These are phyloP conservation scores for Rhizophagus prolifer DNA, from an alignment of 192 early-diverging fungal species.

Conservation along the genomic window DNA sequence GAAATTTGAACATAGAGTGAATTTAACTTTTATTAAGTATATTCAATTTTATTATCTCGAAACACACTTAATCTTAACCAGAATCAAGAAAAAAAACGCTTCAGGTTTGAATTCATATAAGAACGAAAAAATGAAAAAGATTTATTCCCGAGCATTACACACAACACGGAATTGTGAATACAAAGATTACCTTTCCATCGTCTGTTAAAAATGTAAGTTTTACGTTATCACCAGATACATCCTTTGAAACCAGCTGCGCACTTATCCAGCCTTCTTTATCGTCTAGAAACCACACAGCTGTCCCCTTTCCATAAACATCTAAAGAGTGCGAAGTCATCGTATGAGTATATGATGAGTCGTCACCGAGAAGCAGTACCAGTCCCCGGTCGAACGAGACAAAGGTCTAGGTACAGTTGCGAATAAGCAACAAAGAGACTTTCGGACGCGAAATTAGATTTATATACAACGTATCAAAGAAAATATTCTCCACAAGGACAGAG, in stretches of 20 bases:
- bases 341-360: background rate
- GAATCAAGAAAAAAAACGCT: background rate
- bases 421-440: background rate
- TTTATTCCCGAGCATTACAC: background rate
- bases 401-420: slow-evolving; percentile 7
- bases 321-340: slow-evolving; percentile 39
- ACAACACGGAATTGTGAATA: background rate
- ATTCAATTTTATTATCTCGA: background rate
- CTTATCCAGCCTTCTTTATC: slow-evolving; percentile 83
- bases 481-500: background rate
- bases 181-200: slow-evolving; percentile 49
- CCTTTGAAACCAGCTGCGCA: slow-evolving; percentile 58
- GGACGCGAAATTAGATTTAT: background rate
- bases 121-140: background rate
- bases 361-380: slow-evolving; percentile 4
- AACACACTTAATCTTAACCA: too few species aligned
- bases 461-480: slow-evolving; percentile 8
- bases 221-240: slow-evolving; percentile 55
- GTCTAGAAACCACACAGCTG: slow-evolving; percentile 87
- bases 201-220: slow-evolving; percentile 65
- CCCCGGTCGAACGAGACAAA: background rate
- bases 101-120: background rate
- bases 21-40: background rate
- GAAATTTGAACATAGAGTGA: background rate
- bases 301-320: slow-evolving; percentile 70